Conservation (phyloP, 352 stramenopile genomes). For the Thalassiosira oceanica region DNA sequence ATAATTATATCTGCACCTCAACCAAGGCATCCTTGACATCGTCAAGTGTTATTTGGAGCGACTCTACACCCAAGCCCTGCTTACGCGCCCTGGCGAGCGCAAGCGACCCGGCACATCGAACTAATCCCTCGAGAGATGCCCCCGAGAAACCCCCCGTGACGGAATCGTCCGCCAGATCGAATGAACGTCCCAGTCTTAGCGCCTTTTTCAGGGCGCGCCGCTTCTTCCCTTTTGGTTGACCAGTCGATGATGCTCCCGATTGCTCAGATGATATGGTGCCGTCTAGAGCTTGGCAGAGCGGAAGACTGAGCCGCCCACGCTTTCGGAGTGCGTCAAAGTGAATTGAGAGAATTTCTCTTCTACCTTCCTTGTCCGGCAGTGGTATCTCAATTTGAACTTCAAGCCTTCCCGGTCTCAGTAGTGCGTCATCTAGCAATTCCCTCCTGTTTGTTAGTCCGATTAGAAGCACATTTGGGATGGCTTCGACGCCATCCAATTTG, state of each 20-base stretch:
- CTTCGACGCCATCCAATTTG: slow-evolving; percentile 99
- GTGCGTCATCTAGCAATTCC: slow-evolving; percentile 94
- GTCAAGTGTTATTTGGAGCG: slow-evolving; percentile 70
- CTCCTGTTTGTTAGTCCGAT: slow-evolving; percentile 99
- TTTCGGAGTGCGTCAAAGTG: slow-evolving; percentile 91
- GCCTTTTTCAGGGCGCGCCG: slow-evolving; percentile 92
- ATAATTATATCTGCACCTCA: slow-evolving; percentile 44
- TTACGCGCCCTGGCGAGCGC: slow-evolving; percentile 51
- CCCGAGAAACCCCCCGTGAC: slow-evolving; percentile 60
- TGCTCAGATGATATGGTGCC: slow-evolving; percentile 10
- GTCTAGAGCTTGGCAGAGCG: slow-evolving; percentile 64
- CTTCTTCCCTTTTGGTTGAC: slow-evolving; percentile 89
- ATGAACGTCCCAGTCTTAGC: slow-evolving; percentile 17
- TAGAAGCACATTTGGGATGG: slow-evolving; percentile 98
- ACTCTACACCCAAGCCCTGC: slow-evolving; percentile 57
- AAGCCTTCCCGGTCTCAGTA: slow-evolving; percentile 96
- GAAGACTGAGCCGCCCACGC: slow-evolving; percentile 58
- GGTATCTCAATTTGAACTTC: slow-evolving; percentile 99
- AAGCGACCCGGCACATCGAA: slow-evolving; percentile 65
- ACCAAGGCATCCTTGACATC: slow-evolving; percentile 68
- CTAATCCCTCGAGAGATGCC: slow-evolving; percentile 68
- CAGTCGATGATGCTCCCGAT: not conserved
- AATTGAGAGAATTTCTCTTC: slow-evolving; percentile 97
- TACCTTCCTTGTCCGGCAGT: slow-evolving; percentile 92
- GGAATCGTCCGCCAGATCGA: slow-evolving; percentile 61